Conservation (phyloP, 306 rosid genomes). For the Sophora flavescens region DNA sequence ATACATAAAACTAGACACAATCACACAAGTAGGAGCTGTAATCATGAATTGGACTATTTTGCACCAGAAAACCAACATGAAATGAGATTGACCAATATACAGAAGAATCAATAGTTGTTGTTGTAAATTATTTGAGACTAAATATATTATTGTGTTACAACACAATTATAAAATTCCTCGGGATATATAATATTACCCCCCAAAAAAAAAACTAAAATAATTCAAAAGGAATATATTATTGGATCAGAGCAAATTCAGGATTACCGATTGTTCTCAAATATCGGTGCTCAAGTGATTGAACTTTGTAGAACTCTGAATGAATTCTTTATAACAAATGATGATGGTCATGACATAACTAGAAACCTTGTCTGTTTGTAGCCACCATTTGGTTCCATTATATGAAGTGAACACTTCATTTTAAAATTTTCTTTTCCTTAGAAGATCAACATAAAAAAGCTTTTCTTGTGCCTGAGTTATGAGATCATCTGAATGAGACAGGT, state of each 20-base stretch:
- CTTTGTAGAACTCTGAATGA: conserved; percentile 23
- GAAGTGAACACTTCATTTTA: background rate
- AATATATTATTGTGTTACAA: background rate
- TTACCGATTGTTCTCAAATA: conserved; percentile 17
- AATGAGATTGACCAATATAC: conserved; percentile 25
- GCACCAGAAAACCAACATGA: background rate
- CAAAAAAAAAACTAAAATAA: conserved; percentile 22
- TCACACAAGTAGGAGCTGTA: conserved; percentile 13
- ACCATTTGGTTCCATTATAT: conserved; percentile 44
- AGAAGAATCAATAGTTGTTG: background rate
- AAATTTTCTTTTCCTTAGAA: background rate
- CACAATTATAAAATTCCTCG: conserved; percentile 11
- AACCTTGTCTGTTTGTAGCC: conserved; percentile 47
- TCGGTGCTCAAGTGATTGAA: conserved; percentile 33
- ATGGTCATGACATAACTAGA: conserved; percentile 36
- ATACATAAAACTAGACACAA: background rate
- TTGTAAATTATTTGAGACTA: background rate
- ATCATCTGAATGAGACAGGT: conserved; percentile 28
- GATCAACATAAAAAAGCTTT: conserved; percentile 12
- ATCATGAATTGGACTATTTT: conserved; percentile 24
- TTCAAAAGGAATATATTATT: conserved; percentile 18
- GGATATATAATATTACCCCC: background rate
- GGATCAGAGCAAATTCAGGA: conserved; percentile 26
- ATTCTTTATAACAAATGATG: conserved; percentile 24
- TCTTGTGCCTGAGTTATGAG: conserved; percentile 1